A percentile compares a stretch with the other conserved stretches of the same genome.
phyloP scores from a whole-genome alignment of 2,329 filamentous ascomycete species.

The Venturia oleaginea region DNA sequence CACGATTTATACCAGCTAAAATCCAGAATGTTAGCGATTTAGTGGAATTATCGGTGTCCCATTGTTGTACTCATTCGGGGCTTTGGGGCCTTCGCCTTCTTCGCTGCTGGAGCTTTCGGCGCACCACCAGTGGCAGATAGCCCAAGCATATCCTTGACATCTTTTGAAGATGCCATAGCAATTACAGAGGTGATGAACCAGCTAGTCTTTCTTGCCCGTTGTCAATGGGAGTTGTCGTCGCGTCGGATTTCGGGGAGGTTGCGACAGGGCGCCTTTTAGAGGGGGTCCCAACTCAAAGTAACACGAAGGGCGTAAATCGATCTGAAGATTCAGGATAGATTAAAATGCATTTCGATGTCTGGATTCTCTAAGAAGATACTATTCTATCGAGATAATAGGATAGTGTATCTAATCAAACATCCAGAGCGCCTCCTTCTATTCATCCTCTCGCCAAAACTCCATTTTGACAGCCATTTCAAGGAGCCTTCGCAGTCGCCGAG shows the following conservation, averaged over 20 bases:
- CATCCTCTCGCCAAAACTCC: neutral
- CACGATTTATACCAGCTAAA: conserved; percentile 15
- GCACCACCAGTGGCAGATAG: conserved; percentile 13
- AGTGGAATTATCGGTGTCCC: neutral
- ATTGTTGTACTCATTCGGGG: conserved; percentile 8
- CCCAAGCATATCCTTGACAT: conserved; percentile 19
- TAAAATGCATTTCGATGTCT: neutral
- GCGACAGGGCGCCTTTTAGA: neutral
- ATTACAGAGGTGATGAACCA: neutral
- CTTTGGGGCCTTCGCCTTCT: conserved; percentile 15
- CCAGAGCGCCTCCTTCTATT: neutral
- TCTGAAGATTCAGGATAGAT: neutral
- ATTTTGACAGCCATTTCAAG: neutral
- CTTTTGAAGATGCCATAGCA: conserved; percentile 18
- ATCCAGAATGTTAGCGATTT: conserved; percentile 1
- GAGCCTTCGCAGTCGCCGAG: conserved; percentile 25
- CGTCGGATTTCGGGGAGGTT: neutral
- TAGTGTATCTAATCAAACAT: neutral
- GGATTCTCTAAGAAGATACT: neutral
- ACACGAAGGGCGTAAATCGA: neutral
- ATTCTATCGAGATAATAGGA: neutral
- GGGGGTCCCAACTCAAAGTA: neutral
- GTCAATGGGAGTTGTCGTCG: neutral
- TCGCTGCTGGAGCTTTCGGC: conserved; percentile 12
- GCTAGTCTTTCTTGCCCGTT: neutral